Base-by-base conservation (phyloP, 2,329 filamentous ascomycete species). In the Trichoderma gracile region DNA sequence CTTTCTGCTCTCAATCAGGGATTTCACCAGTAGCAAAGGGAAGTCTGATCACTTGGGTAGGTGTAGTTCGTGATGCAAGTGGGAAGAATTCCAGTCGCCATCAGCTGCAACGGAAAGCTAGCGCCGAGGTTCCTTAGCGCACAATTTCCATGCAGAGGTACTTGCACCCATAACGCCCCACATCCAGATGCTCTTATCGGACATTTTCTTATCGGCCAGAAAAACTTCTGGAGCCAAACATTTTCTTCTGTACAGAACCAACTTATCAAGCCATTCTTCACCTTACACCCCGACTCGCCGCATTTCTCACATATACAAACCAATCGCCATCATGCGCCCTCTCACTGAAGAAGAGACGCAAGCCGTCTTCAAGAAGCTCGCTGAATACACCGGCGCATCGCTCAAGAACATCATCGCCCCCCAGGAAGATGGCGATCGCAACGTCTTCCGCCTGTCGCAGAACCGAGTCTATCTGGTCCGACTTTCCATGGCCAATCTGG, bases 391-490 rank as follows among this genome's bases (percentile, higher is more conserved):
- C 25, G 93, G 93, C 70, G 86, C 86, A 72, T 93, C 91, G 19
- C 85, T 97, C 70, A 94, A 93, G 78, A 88, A 92, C 77, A 86
- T 97, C 70, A 92, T 94, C 71, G 86, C 89, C 54, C 89, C 90
- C 10, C 81, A 90, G 67, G 85, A 89, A 73, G 83, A 88, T 78
- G 86, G 84, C 47, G 91, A 95, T 77, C 88, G 92, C 73, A 89
- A 92, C 78, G 92, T 96, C 67, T 96, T 97, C 78, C 89, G 92
- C 63, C 82, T 96, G 62, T 88, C 94, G 75, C 87, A 90, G 70
- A 88, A 87, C 72, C 87, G 93, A 68, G 92, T 96, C 69, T 98
- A 96, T 84, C 98, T 98, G 74, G 90, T 97, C 47, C 89, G 91
- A 67, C 87, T 96, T 68, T 92, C 90, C 1, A 85, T 98, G 66